Evolutionary conservation across 2,329 filamentous ascomycete genomes (phyloP).

Genomic region (Trichoderma sp.): DNA sequence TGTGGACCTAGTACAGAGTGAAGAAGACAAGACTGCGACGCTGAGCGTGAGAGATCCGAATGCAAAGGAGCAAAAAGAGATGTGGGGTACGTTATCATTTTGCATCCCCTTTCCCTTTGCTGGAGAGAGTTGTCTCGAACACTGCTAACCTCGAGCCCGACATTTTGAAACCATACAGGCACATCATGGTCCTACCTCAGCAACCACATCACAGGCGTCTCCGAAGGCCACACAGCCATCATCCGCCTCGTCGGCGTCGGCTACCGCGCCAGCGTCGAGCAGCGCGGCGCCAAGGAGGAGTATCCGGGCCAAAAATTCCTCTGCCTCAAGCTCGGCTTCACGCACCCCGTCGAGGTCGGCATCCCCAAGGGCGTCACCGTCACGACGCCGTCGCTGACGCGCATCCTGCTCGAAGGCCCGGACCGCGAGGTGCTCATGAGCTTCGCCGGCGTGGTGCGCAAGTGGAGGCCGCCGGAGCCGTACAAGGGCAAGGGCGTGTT

Average conservation of each 20-base stretch:
- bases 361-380: conserved; percentile 82
- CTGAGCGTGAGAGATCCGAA: conserved; percentile 69
- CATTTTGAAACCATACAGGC: conserved; percentile 48
- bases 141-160: too few relatives aligned
- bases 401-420: conserved; percentile 83
- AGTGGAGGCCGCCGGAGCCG: conserved; percentile 89
- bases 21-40: conserved; percentile 58
- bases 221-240: conserved; percentile 92
- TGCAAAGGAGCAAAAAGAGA: conserved; percentile 76
- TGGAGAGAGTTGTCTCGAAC: neutral
- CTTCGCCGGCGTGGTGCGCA: conserved; percentile 84
- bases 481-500: conserved; percentile 99
- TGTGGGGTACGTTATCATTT: conserved; percentile 73
- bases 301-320: conserved; percentile 86
- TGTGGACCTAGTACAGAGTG: conserved; percentile 68
- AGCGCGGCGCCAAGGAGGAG: conserved; percentile 68
- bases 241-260: conserved; percentile 91
- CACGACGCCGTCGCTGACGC: conserved; percentile 84
- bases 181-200: conserved; percentile 87
- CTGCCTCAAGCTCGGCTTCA: conserved; percentile 92
- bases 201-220: conserved; percentile 89
- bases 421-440: conserved; percentile 85
- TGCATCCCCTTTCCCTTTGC: neutral
- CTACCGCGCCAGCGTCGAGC: conserved; percentile 85
- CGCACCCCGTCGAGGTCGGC: conserved; percentile 87